Base-by-base conservation (phyloP, 2,329 filamentous ascomycete species). In the Lecanosticta acicola region DNA sequence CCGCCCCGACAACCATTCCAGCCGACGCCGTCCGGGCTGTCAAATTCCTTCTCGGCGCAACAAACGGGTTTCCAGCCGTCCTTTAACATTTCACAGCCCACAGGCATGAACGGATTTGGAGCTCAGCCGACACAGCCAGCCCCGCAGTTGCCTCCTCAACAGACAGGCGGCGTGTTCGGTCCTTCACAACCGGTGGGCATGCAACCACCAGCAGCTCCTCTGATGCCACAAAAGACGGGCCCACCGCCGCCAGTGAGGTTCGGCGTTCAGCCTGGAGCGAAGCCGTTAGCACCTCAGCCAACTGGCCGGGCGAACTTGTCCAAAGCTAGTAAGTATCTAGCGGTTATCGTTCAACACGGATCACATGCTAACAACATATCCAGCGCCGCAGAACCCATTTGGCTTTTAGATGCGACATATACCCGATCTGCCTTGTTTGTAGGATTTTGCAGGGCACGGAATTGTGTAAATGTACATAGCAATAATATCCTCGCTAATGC, bases 261-360 rank as follows among this genome's bases (percentile, higher is more conserved):
- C 65, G 93, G 93, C 32, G 83, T 94, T 29, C 76, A 79, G 46
- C 72, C 75, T 20, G 80, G 82, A 10, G 72, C 81, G 21, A 88
- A 89, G 69, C 93, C 86, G 67, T 71, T 97, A 59, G 76, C 79
- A 50, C 82, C 90, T 21, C 93, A 97, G 71, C 78, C 88, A 20
- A 98, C 93, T 4, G 93, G 93, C 54, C 76, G 86, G 72, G 93
- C 93, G 46, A 96, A 97, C 66, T 76, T 98, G 57, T 78, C 86
- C 42, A 87, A 94, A 80, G 93, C 93, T 62, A 98, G 91, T 97
- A 83, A 85, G 91, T 90, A 37, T 48, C 39, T 16, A 19, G 16
- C 10, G 39, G 37, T 21, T 20, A 45, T 34, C 47, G 37, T 29
- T 24, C 37, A 17, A 19, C 13, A 53, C 53, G 41, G 55, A 11